phyloP scores from a whole-genome alignment of 495 filamentous ascomycete genomes.

The Tuber magnatum region DNA sequence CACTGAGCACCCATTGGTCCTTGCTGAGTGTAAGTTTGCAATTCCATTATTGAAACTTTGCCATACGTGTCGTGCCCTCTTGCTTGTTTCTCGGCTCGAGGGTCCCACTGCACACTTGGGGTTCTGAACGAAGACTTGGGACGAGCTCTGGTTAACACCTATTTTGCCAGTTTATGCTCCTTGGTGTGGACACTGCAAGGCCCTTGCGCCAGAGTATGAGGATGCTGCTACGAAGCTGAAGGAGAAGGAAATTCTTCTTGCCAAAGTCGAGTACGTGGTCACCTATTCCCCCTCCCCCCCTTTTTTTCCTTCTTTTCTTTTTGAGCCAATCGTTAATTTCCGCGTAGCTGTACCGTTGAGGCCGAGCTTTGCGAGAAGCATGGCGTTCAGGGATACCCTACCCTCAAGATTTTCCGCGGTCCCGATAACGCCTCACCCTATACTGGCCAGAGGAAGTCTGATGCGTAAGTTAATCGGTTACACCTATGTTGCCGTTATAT shows the following conservation, averaged over 20 bases:
- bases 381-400: conserved; percentile 95
- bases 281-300: not conserved
- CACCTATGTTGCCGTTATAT: conserved; percentile 1
- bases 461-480: conserved; percentile 57
- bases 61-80: not conserved
- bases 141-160: conserved; percentile 25
- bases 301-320: not conserved
- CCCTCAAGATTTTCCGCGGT: conserved; percentile 97
- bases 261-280: conserved; percentile 66
- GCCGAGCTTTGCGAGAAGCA: conserved; percentile 79
- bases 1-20: conserved; percentile 70
- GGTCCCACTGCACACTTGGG: not conserved
- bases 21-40: conserved; percentile 63
- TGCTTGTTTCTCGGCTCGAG: not conserved
- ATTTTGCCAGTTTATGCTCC: conserved; percentile 56
- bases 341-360: conserved; percentile 71
- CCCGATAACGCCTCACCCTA: conserved; percentile 76
- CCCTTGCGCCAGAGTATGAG: conserved; percentile 75
- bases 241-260: conserved; percentile 85
- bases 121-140: not conserved
- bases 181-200: conserved; percentile 79
- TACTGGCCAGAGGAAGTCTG: conserved; percentile 79
- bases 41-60: not conserved
- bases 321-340: conserved; percentile 6
- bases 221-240: conserved; percentile 90